Evolutionary conservation across 176 grass and related monocot species (phyloP).

Genomic region (Musa troglodytarum): DNA sequence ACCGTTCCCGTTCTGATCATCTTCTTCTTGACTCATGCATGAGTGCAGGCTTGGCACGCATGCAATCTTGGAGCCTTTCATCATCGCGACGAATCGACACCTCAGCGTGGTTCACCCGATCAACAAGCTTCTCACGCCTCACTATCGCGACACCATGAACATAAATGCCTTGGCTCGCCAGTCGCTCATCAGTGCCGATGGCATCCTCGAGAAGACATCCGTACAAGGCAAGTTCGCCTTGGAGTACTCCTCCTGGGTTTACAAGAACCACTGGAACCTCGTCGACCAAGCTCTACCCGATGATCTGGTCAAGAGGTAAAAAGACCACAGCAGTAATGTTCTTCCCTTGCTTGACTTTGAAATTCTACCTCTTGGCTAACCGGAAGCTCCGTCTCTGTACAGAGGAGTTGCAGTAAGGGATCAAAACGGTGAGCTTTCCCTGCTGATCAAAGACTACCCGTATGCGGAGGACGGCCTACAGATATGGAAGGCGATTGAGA

Average conservation of each 20-base stretch:
- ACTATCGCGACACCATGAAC: not conserved
- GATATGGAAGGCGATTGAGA: too few relatives aligned
- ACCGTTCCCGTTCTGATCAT: not conserved
- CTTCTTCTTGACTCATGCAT: not conserved
- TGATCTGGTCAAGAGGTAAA: not conserved
- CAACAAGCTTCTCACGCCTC: not conserved
- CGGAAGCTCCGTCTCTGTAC: not conserved
- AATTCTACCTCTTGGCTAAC: not conserved
- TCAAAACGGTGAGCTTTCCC: too few relatives aligned
- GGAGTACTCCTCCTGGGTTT: not conserved
- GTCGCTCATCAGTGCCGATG: not conserved
- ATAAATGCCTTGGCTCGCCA: not conserved
- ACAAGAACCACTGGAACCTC: not conserved
- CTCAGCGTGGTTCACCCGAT: not conserved
- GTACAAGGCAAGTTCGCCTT: not conserved
- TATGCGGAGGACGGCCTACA: too few relatives aligned
- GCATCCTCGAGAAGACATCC: not conserved
- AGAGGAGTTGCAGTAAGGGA: not conserved
- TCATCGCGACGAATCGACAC: not conserved
- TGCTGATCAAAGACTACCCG: too few relatives aligned
- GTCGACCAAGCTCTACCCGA: not conserved
- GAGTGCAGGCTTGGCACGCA: not conserved
- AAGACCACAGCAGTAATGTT: not conserved
- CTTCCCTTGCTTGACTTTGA: too few relatives aligned
- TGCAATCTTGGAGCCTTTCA: not conserved